Percentiles rank a stretch among this genome's conserved stretches.
phyloP scores from a whole-genome alignment of 768 basidiomycete species.

The Candolleomyces eurysporus region DNA sequence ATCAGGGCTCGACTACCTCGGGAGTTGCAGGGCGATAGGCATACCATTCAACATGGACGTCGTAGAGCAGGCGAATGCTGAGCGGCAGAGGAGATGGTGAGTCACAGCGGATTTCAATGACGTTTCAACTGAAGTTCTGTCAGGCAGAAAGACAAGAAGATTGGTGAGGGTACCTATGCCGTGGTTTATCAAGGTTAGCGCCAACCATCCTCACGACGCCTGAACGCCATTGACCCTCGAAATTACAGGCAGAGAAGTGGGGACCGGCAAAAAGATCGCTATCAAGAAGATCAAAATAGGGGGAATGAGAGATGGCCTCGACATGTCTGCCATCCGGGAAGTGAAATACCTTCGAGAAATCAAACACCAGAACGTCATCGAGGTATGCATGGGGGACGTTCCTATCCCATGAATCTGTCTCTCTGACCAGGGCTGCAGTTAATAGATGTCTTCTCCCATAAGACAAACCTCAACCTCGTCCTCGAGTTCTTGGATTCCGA shows the following conservation, averaged over 20 bases:
- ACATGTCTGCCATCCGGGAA: conserved; percentile 98
- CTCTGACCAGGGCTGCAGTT: conserved; percentile 50
- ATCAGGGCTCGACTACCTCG: not conserved
- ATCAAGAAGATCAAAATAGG: conserved; percentile 99
- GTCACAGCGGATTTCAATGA: conserved; percentile 7
- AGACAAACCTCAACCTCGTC: conserved; percentile 95
- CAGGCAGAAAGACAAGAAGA: conserved; percentile 80
- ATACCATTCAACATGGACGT: conserved; percentile 57
- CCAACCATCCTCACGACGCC: not conserved
- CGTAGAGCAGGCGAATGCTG: conserved; percentile 75
- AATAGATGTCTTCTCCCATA: conserved; percentile 94
- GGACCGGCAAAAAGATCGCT: conserved; percentile 82
- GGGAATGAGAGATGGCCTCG: conserved; percentile 95
- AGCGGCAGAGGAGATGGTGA: conserved; percentile 69
- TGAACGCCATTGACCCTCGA: not conserved
- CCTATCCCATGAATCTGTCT: not conserved
- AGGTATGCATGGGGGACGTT: conserved; percentile 45
- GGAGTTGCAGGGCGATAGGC: not conserved
- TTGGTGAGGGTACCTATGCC: conserved; percentile 93
- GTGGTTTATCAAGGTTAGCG: conserved; percentile 86
- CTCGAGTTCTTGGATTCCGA: conserved; percentile 96
- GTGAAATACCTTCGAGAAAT: conserved; percentile 96
- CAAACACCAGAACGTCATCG: conserved; percentile 92
- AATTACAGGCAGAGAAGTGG: conserved; percentile 64
- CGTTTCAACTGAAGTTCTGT: not conserved